Base-by-base conservation (phyloP, 768 basidiomycete genomes). In the Termitomyces sp. region DNA sequence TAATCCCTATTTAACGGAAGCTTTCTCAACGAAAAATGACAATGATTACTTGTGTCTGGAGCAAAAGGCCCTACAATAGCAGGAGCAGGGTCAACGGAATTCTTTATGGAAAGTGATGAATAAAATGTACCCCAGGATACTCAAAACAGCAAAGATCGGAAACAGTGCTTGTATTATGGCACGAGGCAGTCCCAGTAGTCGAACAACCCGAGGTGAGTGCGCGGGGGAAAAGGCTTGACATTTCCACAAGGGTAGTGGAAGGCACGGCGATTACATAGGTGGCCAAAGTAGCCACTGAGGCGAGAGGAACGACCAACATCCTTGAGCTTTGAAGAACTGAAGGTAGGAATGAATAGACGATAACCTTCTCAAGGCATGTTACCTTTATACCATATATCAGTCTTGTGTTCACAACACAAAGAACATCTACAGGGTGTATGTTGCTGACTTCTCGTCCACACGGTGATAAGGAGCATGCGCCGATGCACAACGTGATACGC, bases 91-190 rank as follows among this genome's bases (percentile, higher is more conserved):
- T 49, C 26, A 56, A 46, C 34, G 56, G 32, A 46, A 14, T 34
- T 14, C n/a, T 43, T 10, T 30, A 36, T 50, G 50, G 12, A 37
- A 48, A 53, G 43, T 60, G 16, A 24, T 16, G 6, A 32, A n/a
- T n/a, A n/a, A 26, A 24, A 75, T 82, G 53, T 65, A 89, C 86
- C 58, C 86, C 82, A 18, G 87, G 87, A 24, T 75, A 69, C 69
- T 89, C 86, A 58, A 84, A 85, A 67, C 89, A 90, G 67, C 88
- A 90, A 12, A 75, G 67, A 55, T 82, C 68, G 2, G 76, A 69
- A 46, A 79, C 75, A 0, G 69, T 55, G 0, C 82, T 71, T 1
- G 78, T 74, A 60, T 81, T 82, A 50, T 79, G 77, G 69, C 88
- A 89, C 30, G 87, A 88, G 22, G 70, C 65, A 4, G 74, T 64